Evolutionary conservation across 1,139 yeast species (phyloP), one percentile per base, ranked within the genome.

Genomic region (Zygoascus sp.): DNA sequence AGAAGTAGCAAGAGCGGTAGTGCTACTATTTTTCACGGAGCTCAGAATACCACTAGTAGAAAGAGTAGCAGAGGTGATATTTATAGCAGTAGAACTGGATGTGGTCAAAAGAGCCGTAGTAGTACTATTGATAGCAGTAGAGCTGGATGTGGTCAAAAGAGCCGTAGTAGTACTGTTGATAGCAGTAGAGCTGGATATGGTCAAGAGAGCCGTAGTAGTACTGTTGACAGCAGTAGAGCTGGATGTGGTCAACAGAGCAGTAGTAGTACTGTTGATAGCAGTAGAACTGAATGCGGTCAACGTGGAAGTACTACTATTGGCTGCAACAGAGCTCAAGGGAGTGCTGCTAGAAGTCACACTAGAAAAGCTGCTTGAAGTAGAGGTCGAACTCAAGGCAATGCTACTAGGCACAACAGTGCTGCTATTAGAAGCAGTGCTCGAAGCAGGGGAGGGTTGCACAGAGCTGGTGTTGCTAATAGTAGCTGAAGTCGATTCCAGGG

Each of bases 321-420:
- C n/a, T n/a, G n/a, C n/a, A n/a, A n/a, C n/a, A n/a, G n/a, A n/a
- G n/a, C n/a, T n/a, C n/a, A n/a, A n/a, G n/a, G n/a, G n/a, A n/a
- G n/a, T n/a, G n/a, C n/a, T n/a, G n/a, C 42, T 11, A 23, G 34
- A 20, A 16, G 42, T 13, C n/a, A 16, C 34, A 39, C 34, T 39
- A 16, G 17, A 10, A 23, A 20, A 10, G 35, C 17, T 13, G 20
- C 38, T 35, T 17, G 42, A 10, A 23, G 42, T 23, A 27, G n/a
- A n/a, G n/a, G n/a, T n/a, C n/a, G 20, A 5, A 17, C 32, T 39
- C 9, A 15, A 20, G 27, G 17, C 30, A 16, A 8, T 9, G 7
- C 35, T 19, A 10, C 17, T 19, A 23, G 28, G 16, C n/a, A 8
- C 22, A 10, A 21, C n/a, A 25, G 25, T 5, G 16, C 25, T 20